phyloP scores from a whole-genome alignment of 2,329 filamentous ascomycete species.

The Botrytis galanthina region DNA sequence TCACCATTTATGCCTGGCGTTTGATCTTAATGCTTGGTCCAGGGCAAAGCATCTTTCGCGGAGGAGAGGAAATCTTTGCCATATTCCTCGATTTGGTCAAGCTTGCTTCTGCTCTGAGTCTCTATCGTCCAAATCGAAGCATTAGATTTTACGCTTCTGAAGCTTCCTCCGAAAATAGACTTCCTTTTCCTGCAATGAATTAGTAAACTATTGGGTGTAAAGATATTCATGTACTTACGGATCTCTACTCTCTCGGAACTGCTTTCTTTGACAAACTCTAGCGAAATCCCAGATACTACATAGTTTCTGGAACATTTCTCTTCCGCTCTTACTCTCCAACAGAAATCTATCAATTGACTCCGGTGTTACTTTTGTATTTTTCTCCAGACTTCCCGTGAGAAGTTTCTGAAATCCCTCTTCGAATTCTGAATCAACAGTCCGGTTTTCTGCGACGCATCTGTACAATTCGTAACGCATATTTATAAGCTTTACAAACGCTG shows the following conservation, averaged over 20 bases:
- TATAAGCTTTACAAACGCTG: constrained; percentile 2
- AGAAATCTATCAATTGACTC: background rate
- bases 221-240: background rate
- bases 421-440: background rate
- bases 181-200: background rate
- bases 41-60: background rate
- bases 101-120: background rate
- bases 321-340: background rate
- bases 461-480: constrained; percentile 13
- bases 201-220: background rate
- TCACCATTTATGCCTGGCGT: rapidly evolving
- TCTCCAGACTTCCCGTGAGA: background rate
- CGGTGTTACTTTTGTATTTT: background rate
- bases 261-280: background rate
- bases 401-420: background rate
- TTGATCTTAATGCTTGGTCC: background rate
- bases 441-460: background rate
- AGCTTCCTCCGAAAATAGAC: background rate
- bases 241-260: background rate
- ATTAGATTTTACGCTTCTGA: background rate
- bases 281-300: background rate
- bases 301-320: background rate
- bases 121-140: background rate
- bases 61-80: constrained; percentile 3
- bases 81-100: constrained; percentile 9